Base-by-base conservation (phyloP, 1,139 yeast species). In the Candida glucosophila region DNA sequence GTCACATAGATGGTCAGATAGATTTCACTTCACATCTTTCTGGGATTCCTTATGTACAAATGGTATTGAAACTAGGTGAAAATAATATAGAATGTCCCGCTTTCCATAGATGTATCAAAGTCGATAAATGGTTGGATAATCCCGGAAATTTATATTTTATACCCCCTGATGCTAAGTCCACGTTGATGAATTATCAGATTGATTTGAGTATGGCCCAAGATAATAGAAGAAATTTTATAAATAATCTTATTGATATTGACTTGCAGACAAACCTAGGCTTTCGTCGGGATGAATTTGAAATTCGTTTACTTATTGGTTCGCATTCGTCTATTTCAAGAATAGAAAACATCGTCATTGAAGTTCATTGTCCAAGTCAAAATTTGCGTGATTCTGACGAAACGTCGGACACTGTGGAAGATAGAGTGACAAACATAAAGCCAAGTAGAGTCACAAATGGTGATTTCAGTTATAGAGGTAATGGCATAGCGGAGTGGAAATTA, bases 141-240 rank as follows among this genome's bases (percentile, higher is more conserved):
- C 37, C 34, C n/a, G 72, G 71, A 0, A 36, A 57, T 1, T 45
- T 86, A 22, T 60, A 74, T 10, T 83, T 88, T 42, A 67, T 81
- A 12, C 98, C 98, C 3, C 95, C 97, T 0, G 96, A 90, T 49
- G 97, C 94, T 4, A 67, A 60, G 34, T 72, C 76, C 21, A 61
- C 68, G 4, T 49, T 90, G 12, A 68, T 79, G 66, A 57, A 69
- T 14, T 90, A 90, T 45, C 60, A 69, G 5, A 49, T 81, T 17
- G 82, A 81, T 32, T 47, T 71, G 20, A 49, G 49, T 27, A 12
- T 12, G 8, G 11, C 22, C 17, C 24, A 23, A 6, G 44, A 37
- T 25, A 37, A 35, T 14, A 42, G 44, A 11, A 51, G 47, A 22
- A 30, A 37, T 20, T 19, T 10, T 7, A 43, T 42, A 11, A 40